These are phyloP conservation scores for Phytophthora pinifolia DNA, from an alignment of 352 stramenopile species.

Conservation along the genomic window DNA sequence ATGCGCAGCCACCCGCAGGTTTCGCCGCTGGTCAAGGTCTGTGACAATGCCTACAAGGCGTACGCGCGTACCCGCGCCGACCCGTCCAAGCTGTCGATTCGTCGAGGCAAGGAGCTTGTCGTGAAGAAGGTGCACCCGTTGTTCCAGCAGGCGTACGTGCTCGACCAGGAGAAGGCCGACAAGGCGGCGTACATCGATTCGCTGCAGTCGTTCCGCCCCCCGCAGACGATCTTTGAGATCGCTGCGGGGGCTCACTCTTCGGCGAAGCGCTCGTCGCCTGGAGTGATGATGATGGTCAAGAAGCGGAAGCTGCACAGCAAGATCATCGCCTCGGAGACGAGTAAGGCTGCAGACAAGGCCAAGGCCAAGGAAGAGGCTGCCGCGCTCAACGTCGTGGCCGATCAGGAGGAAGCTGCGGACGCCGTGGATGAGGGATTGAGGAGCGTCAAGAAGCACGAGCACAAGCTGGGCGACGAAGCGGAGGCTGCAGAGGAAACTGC, in stretches of 20 bases:
- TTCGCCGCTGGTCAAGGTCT: conserved; percentile 86
- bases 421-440: conserved; percentile 11
- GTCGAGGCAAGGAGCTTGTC: conserved; percentile 92
- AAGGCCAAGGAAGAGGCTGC: conserved; percentile 44
- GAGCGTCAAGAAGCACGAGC: conserved; percentile 16
- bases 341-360: conserved; percentile 34
- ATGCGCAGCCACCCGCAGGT: conserved; percentile 81
- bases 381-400: conserved; percentile 28
- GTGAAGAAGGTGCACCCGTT: conserved; percentile 93
- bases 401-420: conserved; percentile 30
- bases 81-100: conserved; percentile 94
- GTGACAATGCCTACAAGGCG: conserved; percentile 97
- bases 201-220: conserved; percentile 92
- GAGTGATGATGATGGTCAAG: conserved; percentile 84
- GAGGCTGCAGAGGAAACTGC: conserved; percentile 6
- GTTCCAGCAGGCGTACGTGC: conserved; percentile 85
- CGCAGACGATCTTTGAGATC: conserved; percentile 97
- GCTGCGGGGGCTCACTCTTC: conserved; percentile 82
- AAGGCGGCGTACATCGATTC: conserved; percentile 92
- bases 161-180: conserved; percentile 72
- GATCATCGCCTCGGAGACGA: conserved; percentile 83
- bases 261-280: conserved; percentile 74
- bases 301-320: conserved; percentile 86
- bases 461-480: conserved; percentile 4
- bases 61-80: conserved; percentile 96